These are phyloP conservation scores for Chaetomiaceae sp. DNA, from an alignment of 2,329 filamentous ascomycete genomes.

Conservation along the genomic window DNA sequence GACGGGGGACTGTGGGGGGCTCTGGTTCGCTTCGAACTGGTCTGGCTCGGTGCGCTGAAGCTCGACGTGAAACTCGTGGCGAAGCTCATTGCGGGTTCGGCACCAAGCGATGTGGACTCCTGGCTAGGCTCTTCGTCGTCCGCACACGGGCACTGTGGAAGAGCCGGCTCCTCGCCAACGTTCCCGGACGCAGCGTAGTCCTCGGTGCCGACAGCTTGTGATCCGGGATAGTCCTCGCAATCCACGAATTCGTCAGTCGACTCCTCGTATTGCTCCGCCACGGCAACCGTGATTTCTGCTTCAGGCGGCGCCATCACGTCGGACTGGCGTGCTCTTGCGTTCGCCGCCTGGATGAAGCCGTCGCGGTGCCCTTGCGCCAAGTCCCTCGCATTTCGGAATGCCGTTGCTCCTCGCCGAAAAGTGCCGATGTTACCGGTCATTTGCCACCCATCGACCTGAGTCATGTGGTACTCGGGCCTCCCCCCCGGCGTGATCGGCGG, in stretches of 20 bases:
- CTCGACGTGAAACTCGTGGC: constrained; percentile 18
- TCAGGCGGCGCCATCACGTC: no score
- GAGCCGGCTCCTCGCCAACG: constrained; percentile 10
- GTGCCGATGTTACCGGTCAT: constrained; percentile 27
- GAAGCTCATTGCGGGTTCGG: constrained; percentile 17
- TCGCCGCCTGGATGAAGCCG: constrained; percentile 25
- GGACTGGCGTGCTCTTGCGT: constrained; percentile 11
- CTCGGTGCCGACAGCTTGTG: constrained; percentile 14
- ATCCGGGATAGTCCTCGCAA: constrained; percentile 16
- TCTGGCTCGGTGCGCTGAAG: constrained; percentile 8
- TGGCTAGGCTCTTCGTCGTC: constrained; percentile 18
- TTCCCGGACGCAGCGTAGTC: constrained; percentile 8
- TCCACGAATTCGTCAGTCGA: constrained; percentile 15
- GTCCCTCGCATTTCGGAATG: constrained; percentile 38
- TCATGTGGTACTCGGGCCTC: constrained; percentile 40
- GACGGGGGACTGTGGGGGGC: constrained; percentile 15
- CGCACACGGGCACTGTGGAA: constrained; percentile 16
- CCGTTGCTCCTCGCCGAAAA: constrained; percentile 34
- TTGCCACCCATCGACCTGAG: constrained; percentile 26
- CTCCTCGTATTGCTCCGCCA: background rate
- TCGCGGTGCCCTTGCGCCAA: constrained; percentile 35
- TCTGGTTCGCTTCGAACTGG: constrained; percentile 16
- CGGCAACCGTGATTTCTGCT: no score
- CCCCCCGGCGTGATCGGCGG: constrained; percentile 28
- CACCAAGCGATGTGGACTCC: constrained; percentile 10